A percentile compares a stretch with the other conserved stretches of the same genome.
phyloP scores from a whole-genome alignment of 768 basidiomycete genomes.

The Suillus luteus region DNA sequence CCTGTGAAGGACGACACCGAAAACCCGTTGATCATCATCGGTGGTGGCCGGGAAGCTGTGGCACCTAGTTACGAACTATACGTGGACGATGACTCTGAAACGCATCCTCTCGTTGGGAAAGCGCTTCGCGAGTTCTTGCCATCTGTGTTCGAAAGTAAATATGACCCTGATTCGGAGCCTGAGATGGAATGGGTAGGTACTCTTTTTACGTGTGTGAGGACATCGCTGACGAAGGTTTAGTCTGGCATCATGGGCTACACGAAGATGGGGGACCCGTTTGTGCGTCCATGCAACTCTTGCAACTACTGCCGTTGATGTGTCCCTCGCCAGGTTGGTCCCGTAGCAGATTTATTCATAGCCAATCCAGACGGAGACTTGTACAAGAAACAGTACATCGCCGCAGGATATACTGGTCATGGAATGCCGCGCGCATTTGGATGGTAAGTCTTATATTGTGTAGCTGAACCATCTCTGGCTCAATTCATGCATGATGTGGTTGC shows the following conservation, averaged over 20 bases:
- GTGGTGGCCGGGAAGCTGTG: slow-evolving; percentile 59
- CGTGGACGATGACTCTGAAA: slow-evolving; percentile 56
- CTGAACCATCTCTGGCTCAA: background rate
- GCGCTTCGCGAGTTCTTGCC: slow-evolving; percentile 63
- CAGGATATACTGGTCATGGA: slow-evolving; percentile 72
- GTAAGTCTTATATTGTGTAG: slow-evolving; percentile 25
- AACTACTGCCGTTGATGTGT: background rate
- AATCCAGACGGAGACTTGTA: slow-evolving; percentile 17
- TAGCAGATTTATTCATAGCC: background rate
- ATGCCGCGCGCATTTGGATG: slow-evolving; percentile 74
- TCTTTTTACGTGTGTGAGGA: background rate
- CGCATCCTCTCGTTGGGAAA: slow-evolving; percentile 50
- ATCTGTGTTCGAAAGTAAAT: slow-evolving; percentile 54
- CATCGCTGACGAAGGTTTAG: slow-evolving; percentile 36
- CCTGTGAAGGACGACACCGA: slow-evolving; percentile 37
- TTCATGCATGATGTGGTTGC: background rate
- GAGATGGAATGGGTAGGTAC: slow-evolving; percentile 81
- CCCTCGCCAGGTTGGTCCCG: slow-evolving; percentile 8
- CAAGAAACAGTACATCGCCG: slow-evolving; percentile 65
- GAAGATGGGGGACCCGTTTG: slow-evolving; percentile 61
- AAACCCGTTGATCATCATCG: slow-evolving; percentile 67
- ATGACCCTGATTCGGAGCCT: slow-evolving; percentile 39
- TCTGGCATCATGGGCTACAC: slow-evolving; percentile 86
- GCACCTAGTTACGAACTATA: slow-evolving; percentile 49
- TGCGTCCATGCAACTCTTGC: slow-evolving; percentile 36